phyloP scores from a whole-genome alignment of 2,329 filamentous ascomycete genomes.

The Lomentospora prolificans region DNA sequence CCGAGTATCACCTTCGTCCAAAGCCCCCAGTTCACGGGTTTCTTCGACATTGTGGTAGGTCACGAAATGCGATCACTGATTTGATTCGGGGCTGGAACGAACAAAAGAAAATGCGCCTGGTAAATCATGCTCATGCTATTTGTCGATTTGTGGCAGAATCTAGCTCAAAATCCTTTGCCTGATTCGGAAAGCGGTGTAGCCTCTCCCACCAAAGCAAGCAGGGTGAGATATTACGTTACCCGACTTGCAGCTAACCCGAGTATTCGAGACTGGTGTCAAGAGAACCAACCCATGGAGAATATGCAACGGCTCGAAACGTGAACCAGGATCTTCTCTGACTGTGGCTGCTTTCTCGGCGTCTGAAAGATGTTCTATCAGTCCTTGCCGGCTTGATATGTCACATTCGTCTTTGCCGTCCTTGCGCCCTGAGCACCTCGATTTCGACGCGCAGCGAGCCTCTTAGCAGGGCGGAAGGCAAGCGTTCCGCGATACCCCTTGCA shows the following conservation, averaged over 20 bases:
- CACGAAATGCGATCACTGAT: neutral
- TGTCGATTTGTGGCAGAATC: neutral
- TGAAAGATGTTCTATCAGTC: neutral
- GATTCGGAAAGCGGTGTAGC: neutral
- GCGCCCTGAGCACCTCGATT: too few species aligned
- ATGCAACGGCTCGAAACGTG: neutral
- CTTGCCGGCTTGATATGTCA: neutral
- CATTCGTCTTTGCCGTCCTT: too few species aligned
- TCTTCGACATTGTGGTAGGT: slow-evolving; percentile 8
- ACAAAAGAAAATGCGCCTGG: neutral
- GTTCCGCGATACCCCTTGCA: neutral
- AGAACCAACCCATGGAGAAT: too few species aligned
- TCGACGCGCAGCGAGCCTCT: too few species aligned
- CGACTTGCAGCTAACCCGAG: too few species aligned
- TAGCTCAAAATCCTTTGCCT: neutral
- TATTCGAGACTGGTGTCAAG: too few species aligned
- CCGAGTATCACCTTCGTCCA: slow-evolving; percentile 61
- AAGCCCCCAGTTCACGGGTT: slow-evolving; percentile 31
- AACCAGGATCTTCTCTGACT: neutral
- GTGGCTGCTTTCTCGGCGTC: neutral
- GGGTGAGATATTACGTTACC: too few species aligned
- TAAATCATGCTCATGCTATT: neutral
- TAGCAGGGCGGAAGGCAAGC: neutral
- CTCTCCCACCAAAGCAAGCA: too few species aligned
- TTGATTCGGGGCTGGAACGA: neutral